Percentiles rank a stretch among this genome's conserved stretches.
Evolutionary conservation across 805 yeast species (phyloP).

Genomic region (Ogataea kodamae): DNA sequence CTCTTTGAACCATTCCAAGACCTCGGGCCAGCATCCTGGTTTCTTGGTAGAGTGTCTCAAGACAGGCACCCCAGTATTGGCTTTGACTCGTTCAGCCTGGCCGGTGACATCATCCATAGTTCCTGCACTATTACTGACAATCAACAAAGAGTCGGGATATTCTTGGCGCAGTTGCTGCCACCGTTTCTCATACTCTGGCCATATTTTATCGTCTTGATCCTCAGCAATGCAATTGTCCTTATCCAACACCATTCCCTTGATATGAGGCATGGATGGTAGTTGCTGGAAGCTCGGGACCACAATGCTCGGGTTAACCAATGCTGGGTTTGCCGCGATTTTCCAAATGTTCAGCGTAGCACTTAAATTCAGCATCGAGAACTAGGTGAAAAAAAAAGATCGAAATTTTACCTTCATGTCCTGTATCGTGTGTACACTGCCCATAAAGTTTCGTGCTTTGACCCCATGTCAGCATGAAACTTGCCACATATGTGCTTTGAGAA

Average conservation of each 20-base stretch:
- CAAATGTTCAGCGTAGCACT: slow-evolving; percentile 74
- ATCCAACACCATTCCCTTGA: slow-evolving; percentile 81
- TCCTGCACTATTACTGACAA: slow-evolving; percentile 94
- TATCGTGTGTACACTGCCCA: slow-evolving; percentile 78
- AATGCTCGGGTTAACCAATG: slow-evolving; percentile 68
- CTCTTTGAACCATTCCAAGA: slow-evolving; percentile 53
- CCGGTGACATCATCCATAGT: slow-evolving; percentile 62
- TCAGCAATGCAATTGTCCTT: slow-evolving; percentile 94
- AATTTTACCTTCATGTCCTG: slow-evolving; percentile 36
- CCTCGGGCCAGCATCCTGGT: slow-evolving; percentile 75
- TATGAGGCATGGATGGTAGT: slow-evolving; percentile 33
- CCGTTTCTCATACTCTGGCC: slow-evolving; percentile 60
- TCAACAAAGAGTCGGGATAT: slow-evolving; percentile 66
- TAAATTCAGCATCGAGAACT: slow-evolving; percentile 40
- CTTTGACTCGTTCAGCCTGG: slow-evolving; percentile 63
- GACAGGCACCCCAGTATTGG: slow-evolving; percentile 63
- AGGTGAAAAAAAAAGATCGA: slow-evolving; percentile 27
- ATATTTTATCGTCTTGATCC: slow-evolving; percentile 74
- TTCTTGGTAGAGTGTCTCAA: slow-evolving; percentile 71
- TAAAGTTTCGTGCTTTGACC: slow-evolving; percentile 62
- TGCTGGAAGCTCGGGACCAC: slow-evolving; percentile 47
- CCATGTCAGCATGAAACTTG: slow-evolving; percentile 87
- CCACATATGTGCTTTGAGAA: slow-evolving; percentile 76
- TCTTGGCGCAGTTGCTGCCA: slow-evolving; percentile 54
- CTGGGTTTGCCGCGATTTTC: slow-evolving; percentile 57